Evolutionary conservation across 441 rosid species (phyloP), one percentile per base, ranked within the genome.

Genomic region (Pelargonium cotyledonis): DNA sequence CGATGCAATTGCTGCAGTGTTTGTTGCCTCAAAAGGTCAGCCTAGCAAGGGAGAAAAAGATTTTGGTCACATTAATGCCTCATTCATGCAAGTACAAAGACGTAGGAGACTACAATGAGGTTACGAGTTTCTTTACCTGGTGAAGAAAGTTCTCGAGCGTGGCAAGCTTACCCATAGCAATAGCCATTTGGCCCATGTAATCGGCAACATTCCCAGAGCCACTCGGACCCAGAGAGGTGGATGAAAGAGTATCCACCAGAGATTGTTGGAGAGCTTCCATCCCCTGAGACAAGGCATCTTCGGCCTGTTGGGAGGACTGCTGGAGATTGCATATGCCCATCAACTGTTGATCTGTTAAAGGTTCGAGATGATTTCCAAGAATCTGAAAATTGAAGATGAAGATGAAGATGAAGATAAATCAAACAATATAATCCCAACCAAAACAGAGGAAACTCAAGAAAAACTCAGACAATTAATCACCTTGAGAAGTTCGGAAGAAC

Each of bases 221-320:
- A 18, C 83, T 62, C 64, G 92, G 87, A 62, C 91, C 88, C 58
- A 91, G 76, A 35, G 86, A 80, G 61, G 89, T 70, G 9, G 92
- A 82, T 18, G 97, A 85, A 66, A 94, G 86, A 0, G 90, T 84
- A 71, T 94, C 97, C 0, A 86, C 87, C 3, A 94, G 91, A 2
- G 97, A 83, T 70, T 94, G 98, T 66, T 94, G 98, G 77, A 93
- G 60, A 47, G 96, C 98, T 78, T 93, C 98, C 93, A 93, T 88
- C 73, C 98, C 98, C 69, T 94, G 97, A 55, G 97, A 91, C 64
- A 94, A 80, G 67, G 97, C 98, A 81, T 94, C 97, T 76, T 94
- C 98, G 6, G 95, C 96, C 81, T 94, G 98, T 57, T 88, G 97
- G 19, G 97, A 89, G 19, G 98, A 91, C 63, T 88, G 96, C 77